Conservation (phyloP, 257 asterid species). For the Nicotiana paniculata region DNA sequence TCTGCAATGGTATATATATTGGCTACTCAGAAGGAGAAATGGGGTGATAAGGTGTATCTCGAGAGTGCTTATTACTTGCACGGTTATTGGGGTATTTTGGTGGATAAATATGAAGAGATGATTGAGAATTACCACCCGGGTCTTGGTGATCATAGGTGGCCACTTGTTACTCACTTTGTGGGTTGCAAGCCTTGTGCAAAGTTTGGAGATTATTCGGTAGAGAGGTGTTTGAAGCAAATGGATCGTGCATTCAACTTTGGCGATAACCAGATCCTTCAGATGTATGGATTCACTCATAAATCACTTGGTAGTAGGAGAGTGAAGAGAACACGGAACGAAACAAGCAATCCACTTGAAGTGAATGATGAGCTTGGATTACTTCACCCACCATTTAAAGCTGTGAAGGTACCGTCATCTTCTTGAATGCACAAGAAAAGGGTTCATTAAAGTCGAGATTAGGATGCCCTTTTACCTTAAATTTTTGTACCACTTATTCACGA, state of each 20-base stretch:
- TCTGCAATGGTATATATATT: conserved; percentile 90
- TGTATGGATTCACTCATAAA: conserved; percentile 74
- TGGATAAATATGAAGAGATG: conserved; percentile 85
- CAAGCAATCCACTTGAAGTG: conserved; percentile 66
- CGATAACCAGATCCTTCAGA: conserved; percentile 77
- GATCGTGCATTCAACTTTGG: conserved; percentile 82
- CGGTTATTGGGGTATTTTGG: conserved; percentile 92
- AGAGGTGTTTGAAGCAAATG: conserved; percentile 93
- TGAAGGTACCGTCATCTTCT: conserved; percentile 24
- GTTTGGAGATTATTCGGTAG: conserved; percentile 83
- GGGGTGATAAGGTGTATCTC: conserved; percentile 77
- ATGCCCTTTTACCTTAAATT: conserved; percentile 4
- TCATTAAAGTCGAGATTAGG: not conserved
- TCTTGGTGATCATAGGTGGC: conserved; percentile 90
- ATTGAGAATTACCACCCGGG: conserved; percentile 91
- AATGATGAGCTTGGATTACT: conserved; percentile 60
- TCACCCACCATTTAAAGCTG: conserved; percentile 67
- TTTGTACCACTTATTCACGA: conserved; percentile 9
- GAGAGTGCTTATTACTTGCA: conserved; percentile 70
- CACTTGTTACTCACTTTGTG: conserved; percentile 94
- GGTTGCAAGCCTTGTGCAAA: conserved; percentile 98
- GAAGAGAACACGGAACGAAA: conserved; percentile 58
- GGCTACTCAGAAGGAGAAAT: conserved; percentile 68
- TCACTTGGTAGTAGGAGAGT: conserved; percentile 58
- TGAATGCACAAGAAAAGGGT: not conserved